phyloP scores from a whole-genome alignment of 2,329 filamentous ascomycete species.

The Botryotinia convoluta region DNA sequence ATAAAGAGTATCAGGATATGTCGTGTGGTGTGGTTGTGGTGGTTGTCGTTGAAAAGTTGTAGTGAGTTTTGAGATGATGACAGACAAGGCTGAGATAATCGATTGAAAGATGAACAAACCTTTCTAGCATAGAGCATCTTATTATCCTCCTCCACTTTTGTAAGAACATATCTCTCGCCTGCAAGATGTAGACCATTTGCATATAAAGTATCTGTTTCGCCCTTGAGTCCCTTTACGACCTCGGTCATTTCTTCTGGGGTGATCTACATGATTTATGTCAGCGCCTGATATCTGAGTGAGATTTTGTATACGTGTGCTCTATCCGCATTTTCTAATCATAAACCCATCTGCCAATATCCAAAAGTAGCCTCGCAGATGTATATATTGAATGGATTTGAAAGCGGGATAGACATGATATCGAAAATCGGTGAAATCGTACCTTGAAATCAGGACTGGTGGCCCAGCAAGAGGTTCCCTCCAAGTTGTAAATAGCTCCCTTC shows the following conservation, averaged over 20 bases:
- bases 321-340: not conserved
- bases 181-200: slow-evolving; percentile 71
- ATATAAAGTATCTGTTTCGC: slow-evolving; percentile 59
- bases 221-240: slow-evolving; percentile 52
- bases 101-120: slow-evolving; percentile 51
- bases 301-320: not conserved
- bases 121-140: slow-evolving; percentile 74
- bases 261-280: slow-evolving; percentile 43
- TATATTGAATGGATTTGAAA: not conserved
- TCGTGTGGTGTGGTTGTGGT: not conserved
- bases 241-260: slow-evolving; percentile 58
- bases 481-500: slow-evolving; percentile 81
- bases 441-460: slow-evolving; percentile 65
- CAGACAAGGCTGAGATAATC: not conserved
- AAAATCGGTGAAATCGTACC: slow-evolving; percentile 28
- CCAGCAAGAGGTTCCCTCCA: slow-evolving; percentile 78
- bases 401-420: not conserved
- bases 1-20: not conserved
- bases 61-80: not conserved
- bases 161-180: slow-evolving; percentile 74
- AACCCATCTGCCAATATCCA: not conserved
- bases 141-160: slow-evolving; percentile 72
- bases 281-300: slow-evolving; percentile 1
- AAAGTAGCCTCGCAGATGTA: not conserved
- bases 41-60: not conserved